Conservation (phyloP, 306 rosid species). For the Pyrus bretschneideri region DNA sequence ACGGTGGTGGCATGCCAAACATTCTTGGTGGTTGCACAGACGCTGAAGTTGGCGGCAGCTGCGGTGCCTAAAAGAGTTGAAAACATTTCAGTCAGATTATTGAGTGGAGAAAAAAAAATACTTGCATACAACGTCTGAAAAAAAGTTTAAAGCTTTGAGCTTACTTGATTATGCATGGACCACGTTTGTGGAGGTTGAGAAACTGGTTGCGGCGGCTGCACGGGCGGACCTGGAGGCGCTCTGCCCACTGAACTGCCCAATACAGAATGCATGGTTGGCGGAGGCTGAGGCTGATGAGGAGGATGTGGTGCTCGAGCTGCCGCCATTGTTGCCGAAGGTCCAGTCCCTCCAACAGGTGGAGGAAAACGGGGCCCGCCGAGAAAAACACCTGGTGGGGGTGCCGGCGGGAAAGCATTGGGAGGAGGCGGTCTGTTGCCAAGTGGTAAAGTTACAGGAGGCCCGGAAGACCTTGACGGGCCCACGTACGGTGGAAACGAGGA, state of each 20-base stretch:
- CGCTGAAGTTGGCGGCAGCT: conserved; percentile 53
- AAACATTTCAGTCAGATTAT: conserved; percentile 1
- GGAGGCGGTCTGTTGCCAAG: conserved; percentile 48
- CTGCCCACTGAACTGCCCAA: conserved; percentile 2
- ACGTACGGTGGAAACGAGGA: conserved; percentile 19
- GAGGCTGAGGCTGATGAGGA: conserved; percentile 32
- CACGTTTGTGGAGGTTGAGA: conserved; percentile 61
- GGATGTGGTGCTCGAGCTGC: conserved; percentile 43
- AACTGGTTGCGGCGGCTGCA: conserved; percentile 54
- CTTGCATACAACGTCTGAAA: not conserved
- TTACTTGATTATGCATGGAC: conserved; percentile 78
- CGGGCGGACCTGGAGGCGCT: conserved; percentile 38
- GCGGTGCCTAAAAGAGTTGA: conserved; percentile 39
- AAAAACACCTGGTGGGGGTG: conserved; percentile 13
- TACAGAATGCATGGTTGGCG: conserved; percentile 26
- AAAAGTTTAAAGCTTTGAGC: not conserved
- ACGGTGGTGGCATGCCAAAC: conserved; percentile 79
- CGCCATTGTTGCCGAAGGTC: conserved; percentile 24
- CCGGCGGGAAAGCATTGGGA: conserved; percentile 35
- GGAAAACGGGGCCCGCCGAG: conserved; percentile 60
- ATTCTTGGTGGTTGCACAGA: conserved; percentile 56
- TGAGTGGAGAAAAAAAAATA: conserved; percentile 6
- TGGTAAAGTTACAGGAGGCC: conserved; percentile 34
- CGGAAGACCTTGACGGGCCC: conserved; percentile 27
- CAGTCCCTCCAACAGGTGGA: conserved; percentile 14